Base-by-base conservation (phyloP, 2,329 filamentous ascomycete species). In the Lomentospora prolificans region DNA sequence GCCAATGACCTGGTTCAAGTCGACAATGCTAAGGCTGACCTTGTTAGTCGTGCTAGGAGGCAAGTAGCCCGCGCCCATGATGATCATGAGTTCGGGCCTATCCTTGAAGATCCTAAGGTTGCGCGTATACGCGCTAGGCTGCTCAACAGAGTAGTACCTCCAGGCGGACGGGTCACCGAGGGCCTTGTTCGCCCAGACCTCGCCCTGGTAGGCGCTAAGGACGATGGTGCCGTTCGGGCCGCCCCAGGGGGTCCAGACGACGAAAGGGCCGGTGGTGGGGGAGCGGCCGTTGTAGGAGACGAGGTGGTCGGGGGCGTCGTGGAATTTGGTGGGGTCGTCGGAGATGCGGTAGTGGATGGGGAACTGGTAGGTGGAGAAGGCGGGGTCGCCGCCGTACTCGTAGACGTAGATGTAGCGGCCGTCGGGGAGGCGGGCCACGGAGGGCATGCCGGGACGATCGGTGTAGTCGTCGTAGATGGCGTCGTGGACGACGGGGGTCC, bases 361-460 rank as follows among this genome's bases (percentile, higher is more conserved):
- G 65, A 73, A 75, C 60, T 68, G 64, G 41, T 55, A 55, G 10
- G 10, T 33, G 53, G 28, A 17, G 53, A 31, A 50, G 61, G 67
- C 67, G 14, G 64, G 72, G 63, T 61, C 77, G 19, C 67, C 77
- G 52, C 80, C 80, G 60, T 79, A 82, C 65, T 87, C 84, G 65
- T 86, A 86, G 4, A 77, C 75, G 70, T 83, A 80, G 63, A 89
- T 79, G 67, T 77, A 87, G 62, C 80, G 69, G 57, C 76, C 79
- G 60, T 79, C 79, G 33, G 60, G 82, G 72, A 88, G 74, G 63
- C 74, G 63, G 1, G 77, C 73, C 7, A 88, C 72, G 0, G 78
- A 80, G 1, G 85, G 78, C 85, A 88, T 88, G 52, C 85, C 85
- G 0, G 85, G 85, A 1, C 85, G 79, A 58, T 76, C 80, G 2